Conservation (phyloP, 164 flowering plant genomes). For the Tetracentron sinense region DNA sequence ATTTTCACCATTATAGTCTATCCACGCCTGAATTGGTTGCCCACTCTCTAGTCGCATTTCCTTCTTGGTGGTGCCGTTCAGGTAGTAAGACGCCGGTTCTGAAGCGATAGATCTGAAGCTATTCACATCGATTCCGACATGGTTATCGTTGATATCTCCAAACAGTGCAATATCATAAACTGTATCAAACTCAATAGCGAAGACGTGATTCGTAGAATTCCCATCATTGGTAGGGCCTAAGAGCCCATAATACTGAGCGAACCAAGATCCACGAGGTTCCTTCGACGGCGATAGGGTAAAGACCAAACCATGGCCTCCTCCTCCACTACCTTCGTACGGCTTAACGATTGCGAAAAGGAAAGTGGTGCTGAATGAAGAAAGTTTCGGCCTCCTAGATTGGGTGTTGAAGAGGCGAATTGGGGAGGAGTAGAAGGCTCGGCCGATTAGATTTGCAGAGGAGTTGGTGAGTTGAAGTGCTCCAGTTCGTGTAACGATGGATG, state of each 20-base stretch:
- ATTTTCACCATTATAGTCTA: slow-evolving; percentile 36
- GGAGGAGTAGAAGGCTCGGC: slow-evolving; percentile 41
- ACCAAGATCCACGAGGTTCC: slow-evolving; percentile 20
- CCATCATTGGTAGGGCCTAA: slow-evolving; percentile 29
- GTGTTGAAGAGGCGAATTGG: slow-evolving; percentile 20
- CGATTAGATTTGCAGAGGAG: slow-evolving; percentile 21
- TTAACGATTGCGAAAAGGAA: slow-evolving; percentile 41
- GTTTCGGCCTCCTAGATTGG: not conserved
- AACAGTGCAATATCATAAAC: slow-evolving; percentile 23
- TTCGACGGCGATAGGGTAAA: slow-evolving; percentile 35
- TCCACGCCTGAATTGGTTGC: slow-evolving; percentile 33
- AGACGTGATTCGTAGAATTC: slow-evolving; percentile 25
- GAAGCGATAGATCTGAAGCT: slow-evolving; percentile 18
- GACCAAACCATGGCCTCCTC: slow-evolving; percentile 44
- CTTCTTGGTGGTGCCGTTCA: not conserved
- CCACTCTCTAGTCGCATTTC: slow-evolving; percentile 20
- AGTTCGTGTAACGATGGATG: slow-evolving; percentile 19
- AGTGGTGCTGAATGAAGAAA: slow-evolving; percentile 41
- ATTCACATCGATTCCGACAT: slow-evolving; percentile 48
- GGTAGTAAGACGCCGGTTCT: slow-evolving; percentile 24
- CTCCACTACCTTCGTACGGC: slow-evolving; percentile 18
- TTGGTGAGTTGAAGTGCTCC: slow-evolving; percentile 40
- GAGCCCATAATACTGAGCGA: slow-evolving; percentile 35
- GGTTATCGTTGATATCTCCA: slow-evolving; percentile 30
- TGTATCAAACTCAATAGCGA: slow-evolving; percentile 51